Base-by-base conservation (phyloP, 176 grass and related monocot species). In the Oryza australiensis region DNA sequence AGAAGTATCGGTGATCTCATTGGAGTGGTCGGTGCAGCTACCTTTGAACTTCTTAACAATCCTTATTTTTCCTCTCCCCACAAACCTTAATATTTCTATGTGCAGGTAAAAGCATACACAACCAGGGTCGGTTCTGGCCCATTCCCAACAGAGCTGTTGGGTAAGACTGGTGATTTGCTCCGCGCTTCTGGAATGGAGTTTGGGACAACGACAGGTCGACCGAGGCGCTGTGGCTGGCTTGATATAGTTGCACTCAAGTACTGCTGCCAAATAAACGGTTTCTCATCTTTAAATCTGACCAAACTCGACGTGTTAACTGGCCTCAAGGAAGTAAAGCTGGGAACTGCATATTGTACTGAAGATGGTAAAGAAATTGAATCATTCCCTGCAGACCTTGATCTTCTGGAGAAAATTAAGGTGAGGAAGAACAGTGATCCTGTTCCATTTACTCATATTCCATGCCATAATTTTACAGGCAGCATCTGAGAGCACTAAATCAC, bases 51-150 rank as follows among this genome's bases (percentile, higher is more conserved):
- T 16, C 51, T 68, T 32, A 46, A 57, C 12, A 74, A 37, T 70
- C 33, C 66, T 73, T 74, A 20, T 33, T 26, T 26, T 38, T 16
- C 42, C 11, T n/a, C 64, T 23, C 7, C 12, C 30, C 14, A 28
- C 73, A 53, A 80, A 40, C 26, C 20, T 34, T 34, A 37, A 22
- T 3, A 15, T 13, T 86, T 79, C 26, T 35, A 33, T 55, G 4
- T 63, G 41, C 66, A 98, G 95, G 95, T 93, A 86, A 98, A 98
- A 93, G 88, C 92, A 68, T 98, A 98, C 48, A 98, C 95, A 49
- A 94, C 92, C 71, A 91, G 95, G 82, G 92, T 98, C 37, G 95
- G 95, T 30, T 94, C 88, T 18, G 95, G 95, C 45, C 92, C 95
- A 66, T 98, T 94, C 82, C 95, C 92, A 49, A 94, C 95, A 40